These are phyloP conservation scores for Saccharomyces kudriavzevii DNA, from an alignment of 805 yeast genomes.

Conservation along the genomic window DNA sequence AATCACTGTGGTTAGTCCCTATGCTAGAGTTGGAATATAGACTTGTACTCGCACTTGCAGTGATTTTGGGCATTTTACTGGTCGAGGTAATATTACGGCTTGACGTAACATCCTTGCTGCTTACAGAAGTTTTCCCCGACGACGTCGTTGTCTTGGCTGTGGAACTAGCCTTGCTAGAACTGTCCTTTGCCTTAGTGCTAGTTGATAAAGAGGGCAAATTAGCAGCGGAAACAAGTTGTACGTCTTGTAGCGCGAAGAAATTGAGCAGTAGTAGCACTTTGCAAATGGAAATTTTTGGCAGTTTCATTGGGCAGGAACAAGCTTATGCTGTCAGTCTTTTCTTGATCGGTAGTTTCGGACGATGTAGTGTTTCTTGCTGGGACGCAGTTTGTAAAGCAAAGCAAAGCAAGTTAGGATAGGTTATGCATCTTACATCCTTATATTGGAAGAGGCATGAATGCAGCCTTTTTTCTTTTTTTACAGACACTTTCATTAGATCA, in stretches of 20 bases:
- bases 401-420: background rate
- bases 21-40: background rate
- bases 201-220: background rate
- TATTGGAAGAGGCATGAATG: background rate
- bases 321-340: background rate
- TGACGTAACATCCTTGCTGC: background rate
- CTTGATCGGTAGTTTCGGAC: background rate
- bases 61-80: background rate
- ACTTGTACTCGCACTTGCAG: background rate
- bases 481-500: background rate
- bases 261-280: background rate
- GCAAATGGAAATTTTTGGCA: background rate
- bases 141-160: conserved; percentile 1
- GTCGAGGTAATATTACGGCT: background rate
- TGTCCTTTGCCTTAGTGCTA: background rate
- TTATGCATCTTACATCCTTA: background rate
- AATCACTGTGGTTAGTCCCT: background rate
- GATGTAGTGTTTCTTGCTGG: background rate
- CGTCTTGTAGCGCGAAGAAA: background rate
- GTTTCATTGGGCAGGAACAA: background rate
- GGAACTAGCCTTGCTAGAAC: background rate
- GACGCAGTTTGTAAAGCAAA: background rate
- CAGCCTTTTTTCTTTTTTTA: background rate
- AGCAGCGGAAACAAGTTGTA: background rate
- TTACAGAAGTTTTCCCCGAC: background rate